These are phyloP conservation scores for Asterophora parasitica DNA, from an alignment of 768 basidiomycete genomes.

Conservation along the genomic window DNA sequence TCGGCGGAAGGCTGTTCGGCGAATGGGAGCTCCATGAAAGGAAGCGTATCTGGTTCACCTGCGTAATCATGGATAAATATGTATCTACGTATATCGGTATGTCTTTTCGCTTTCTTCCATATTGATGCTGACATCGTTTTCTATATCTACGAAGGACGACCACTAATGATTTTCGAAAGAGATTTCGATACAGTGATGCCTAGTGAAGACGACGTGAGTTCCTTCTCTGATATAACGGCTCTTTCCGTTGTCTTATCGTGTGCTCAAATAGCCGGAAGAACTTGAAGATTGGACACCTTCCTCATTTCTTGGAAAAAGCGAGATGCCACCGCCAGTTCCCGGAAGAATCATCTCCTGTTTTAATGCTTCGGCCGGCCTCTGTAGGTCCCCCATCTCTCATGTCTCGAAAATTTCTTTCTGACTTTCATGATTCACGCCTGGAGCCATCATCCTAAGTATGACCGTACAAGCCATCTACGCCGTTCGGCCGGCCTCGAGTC, in stretches of 20 bases:
- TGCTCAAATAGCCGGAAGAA: constrained; percentile 52
- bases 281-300: constrained; percentile 44
- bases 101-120: constrained; percentile 14
- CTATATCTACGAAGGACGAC: constrained; percentile 43
- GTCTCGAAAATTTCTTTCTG: background rate
- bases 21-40: constrained; percentile 63
- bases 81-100: constrained; percentile 72
- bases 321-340: constrained; percentile 30
- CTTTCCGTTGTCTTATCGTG: background rate
- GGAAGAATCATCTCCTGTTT: constrained; percentile 68
- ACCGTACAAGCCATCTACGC: constrained; percentile 72
- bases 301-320: constrained; percentile 25
- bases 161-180: constrained; percentile 66
- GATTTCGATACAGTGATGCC: constrained; percentile 76
- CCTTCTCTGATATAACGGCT: constrained; percentile 10
- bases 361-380: constrained; percentile 66
- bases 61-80: constrained; percentile 76
- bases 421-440: constrained; percentile 4
- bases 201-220: constrained; percentile 49
- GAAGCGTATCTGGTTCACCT: constrained; percentile 73
- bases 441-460: constrained; percentile 65
- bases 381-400: constrained; percentile 35
- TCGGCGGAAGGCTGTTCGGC: constrained; percentile 54
- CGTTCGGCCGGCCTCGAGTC: constrained; percentile 48
- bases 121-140: constrained; percentile 5